A percentile compares a stretch with the other conserved stretches of the same genome.
Evolutionary conservation across 176 grass and related monocot genomes (phyloP).

Genomic region (Raddia guianensis): DNA sequence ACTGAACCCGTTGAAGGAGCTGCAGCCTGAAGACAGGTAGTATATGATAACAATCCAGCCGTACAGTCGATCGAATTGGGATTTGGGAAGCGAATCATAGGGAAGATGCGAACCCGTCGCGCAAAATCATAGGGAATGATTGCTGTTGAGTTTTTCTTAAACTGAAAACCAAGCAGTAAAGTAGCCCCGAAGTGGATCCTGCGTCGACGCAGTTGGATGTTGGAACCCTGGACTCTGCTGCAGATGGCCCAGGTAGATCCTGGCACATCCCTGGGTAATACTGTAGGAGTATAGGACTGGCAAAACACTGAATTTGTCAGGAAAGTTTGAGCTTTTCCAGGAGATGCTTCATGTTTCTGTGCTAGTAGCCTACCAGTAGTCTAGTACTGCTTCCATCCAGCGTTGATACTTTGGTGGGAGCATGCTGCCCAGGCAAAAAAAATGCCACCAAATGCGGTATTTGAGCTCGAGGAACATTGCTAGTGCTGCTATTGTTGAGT

Average conservation of each 20-base stretch:
- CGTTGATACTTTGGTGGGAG: background rate
- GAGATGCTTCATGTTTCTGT: background rate
- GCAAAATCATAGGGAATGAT: background rate
- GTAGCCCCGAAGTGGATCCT: background rate
- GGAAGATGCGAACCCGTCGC: background rate
- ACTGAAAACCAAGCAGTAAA: background rate
- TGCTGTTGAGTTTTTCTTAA: background rate
- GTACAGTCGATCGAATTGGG: no score
- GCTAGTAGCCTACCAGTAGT: background rate
- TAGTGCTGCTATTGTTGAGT: no score
- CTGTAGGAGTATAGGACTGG: background rate
- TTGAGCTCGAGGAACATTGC: background rate
- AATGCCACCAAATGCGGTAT: background rate
- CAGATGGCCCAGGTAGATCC: background rate
- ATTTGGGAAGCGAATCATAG: no score
- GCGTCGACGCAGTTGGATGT: background rate
- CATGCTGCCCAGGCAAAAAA: background rate
- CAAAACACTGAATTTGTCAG: conserved; percentile 16
- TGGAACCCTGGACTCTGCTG: background rate
- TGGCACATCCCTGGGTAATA: conserved; percentile 29
- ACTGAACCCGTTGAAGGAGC: background rate
- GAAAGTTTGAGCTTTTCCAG: conserved; percentile 21
- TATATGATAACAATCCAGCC: no score
- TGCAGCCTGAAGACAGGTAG: background rate
- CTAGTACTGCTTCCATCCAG: background rate